A percentile compares a stretch with the other conserved stretches of the same genome.
Evolutionary conservation across 2,329 filamentous ascomycete genomes (phyloP).

Genomic region (Aschersonia sp.): DNA sequence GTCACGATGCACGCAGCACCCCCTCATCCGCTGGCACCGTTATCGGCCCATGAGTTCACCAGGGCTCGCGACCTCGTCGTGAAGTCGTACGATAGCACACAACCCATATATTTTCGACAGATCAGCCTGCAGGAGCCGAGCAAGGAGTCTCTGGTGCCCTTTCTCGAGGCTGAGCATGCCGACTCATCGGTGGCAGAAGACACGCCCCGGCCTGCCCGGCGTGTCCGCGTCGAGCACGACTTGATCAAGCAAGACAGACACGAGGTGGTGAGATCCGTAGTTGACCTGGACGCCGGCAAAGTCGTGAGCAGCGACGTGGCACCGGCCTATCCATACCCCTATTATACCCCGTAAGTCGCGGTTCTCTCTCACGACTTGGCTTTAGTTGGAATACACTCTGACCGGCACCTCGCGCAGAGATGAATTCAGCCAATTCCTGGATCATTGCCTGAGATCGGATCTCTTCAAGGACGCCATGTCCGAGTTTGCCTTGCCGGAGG

Average conservation of each 20-base stretch:
- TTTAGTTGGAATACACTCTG: neutral
- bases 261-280: conserved; percentile 21
- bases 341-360: conserved; percentile 10
- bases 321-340: conserved; percentile 18
- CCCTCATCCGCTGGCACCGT: conserved; percentile 32
- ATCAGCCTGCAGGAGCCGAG: conserved; percentile 49
- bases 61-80: conserved; percentile 30
- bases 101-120: conserved; percentile 32
- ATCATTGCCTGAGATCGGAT: conserved; percentile 24
- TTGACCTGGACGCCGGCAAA: conserved; percentile 19
- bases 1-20: neutral
- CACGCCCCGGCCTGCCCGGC: conserved; percentile 28
- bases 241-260: conserved; percentile 17
- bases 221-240: conserved; percentile 30
- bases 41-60: conserved; percentile 34
- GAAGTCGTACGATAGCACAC: conserved; percentile 11
- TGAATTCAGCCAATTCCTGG: conserved; percentile 26
- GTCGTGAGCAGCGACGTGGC: conserved; percentile 13
- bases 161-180: conserved; percentile 47
- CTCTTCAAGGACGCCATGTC: conserved; percentile 31
- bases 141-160: conserved; percentile 42
- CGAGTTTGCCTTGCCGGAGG: conserved; percentile 29
- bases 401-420: conserved; percentile 9
- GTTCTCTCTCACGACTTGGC: no score
- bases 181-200: conserved; percentile 24